Percentiles rank a stretch among this genome's conserved stretches.
phyloP scores from a whole-genome alignment of 805 yeast species.

The Wickerhamiella dianesei region DNA sequence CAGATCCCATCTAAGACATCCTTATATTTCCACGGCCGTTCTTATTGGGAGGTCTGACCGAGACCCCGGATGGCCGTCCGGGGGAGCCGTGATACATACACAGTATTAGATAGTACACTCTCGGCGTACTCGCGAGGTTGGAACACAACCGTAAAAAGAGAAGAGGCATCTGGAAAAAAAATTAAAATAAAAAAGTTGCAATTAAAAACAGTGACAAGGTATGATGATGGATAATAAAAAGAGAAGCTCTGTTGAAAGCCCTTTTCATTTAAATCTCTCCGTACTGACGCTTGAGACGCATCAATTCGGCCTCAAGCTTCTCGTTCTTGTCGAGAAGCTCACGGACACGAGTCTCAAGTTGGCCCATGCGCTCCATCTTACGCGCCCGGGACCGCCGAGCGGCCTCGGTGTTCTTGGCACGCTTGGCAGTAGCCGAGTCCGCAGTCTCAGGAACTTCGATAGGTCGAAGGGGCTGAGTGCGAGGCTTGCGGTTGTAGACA shows the following conservation, averaged over 20 bases:
- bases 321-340: slow-evolving; percentile 45
- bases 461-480: slow-evolving; percentile 59
- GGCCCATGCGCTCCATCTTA: slow-evolving; percentile 81
- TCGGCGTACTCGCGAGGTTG: too few species aligned
- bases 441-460: slow-evolving; percentile 36
- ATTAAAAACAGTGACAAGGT: neutral
- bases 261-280: neutral
- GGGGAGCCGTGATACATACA: too few species aligned
- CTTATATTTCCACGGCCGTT: too few species aligned
- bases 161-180: too few species aligned
- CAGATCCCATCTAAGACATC: too few species aligned
- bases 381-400: slow-evolving; percentile 92
- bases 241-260: neutral
- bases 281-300: slow-evolving; percentile 9
- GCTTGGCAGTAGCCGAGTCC: slow-evolving; percentile 36
- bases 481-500: slow-evolving; percentile 64
- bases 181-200: neutral
- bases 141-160: too few species aligned
- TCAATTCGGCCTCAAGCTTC: slow-evolving; percentile 49
- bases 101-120: too few species aligned
- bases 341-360: slow-evolving; percentile 70
- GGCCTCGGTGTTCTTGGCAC: slow-evolving; percentile 92
- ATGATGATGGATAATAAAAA: neutral
- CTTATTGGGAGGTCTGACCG: too few species aligned
- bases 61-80: too few species aligned